These are phyloP conservation scores for Tausonia pullulans DNA, from an alignment of 1,284 basidiomycete species.

Conservation along the genomic window DNA sequence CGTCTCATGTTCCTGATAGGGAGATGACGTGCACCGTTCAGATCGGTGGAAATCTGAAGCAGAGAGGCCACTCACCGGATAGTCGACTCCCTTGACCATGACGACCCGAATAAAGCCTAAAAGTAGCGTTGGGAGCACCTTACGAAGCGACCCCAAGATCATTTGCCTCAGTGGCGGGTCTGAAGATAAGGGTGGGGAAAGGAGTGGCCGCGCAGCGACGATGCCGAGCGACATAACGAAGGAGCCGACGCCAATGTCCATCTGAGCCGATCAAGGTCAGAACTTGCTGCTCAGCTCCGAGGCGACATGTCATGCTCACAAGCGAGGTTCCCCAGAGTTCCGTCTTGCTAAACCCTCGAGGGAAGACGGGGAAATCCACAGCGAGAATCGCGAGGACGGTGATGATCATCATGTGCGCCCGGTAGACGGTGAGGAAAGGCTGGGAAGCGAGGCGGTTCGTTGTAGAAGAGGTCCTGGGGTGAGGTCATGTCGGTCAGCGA, in stretches of 20 bases:
- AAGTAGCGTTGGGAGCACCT: constrained; percentile 47
- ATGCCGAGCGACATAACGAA: constrained; percentile 92
- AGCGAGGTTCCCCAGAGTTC: constrained; percentile 88
- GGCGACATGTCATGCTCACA: constrained; percentile 40
- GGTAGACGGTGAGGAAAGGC: constrained; percentile 59
- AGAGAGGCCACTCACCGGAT: constrained; percentile 53
- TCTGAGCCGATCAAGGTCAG: constrained; percentile 41
- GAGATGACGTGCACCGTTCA: background rate
- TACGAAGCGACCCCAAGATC: constrained; percentile 2
- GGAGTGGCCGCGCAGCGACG: constrained; percentile 59
- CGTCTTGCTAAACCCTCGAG: constrained; percentile 77
- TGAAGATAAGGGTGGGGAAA: constrained; percentile 29
- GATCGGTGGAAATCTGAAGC: background rate
- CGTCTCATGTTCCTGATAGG: constrained; percentile 75
- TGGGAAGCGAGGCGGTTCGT: constrained; percentile 19
- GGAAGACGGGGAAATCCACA: constrained; percentile 90
- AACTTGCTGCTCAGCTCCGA: too few species aligned
- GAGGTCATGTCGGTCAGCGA: constrained; percentile 19
- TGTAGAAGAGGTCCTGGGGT: constrained; percentile 22
- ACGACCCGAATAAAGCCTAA: constrained; percentile 69
- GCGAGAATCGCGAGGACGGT: constrained; percentile 85
- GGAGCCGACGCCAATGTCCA: constrained; percentile 95
- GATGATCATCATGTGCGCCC: constrained; percentile 92
- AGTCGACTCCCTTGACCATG: constrained; percentile 85
- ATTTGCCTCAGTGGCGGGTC: background rate